Evolutionary conservation across 352 stramenopile genomes (phyloP).

Genomic region (Phytophthora idaei): DNA sequence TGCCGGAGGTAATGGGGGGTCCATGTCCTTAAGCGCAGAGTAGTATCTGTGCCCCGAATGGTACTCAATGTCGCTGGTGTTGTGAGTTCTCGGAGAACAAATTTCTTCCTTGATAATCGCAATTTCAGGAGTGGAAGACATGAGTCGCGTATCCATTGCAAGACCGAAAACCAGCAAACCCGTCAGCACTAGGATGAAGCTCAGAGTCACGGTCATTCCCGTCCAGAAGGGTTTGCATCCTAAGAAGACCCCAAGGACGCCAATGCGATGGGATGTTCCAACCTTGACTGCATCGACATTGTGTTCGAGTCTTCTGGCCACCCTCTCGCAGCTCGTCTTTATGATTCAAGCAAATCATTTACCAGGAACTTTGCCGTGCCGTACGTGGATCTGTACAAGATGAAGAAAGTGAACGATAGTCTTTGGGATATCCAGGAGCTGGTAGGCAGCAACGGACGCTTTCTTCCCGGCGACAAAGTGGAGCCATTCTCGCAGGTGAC

Average conservation of each 20-base stretch:
- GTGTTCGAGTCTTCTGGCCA: slow-evolving; percentile 17
- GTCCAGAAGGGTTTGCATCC: neutral
- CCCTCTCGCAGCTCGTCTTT: slow-evolving; percentile 36
- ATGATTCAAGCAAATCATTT: slow-evolving; percentile 27
- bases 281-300: slow-evolving; percentile 5
- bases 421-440: slow-evolving; percentile 34
- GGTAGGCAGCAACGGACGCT: slow-evolving; percentile 18
- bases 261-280: slow-evolving; percentile 3
- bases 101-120: slow-evolving; percentile 10
- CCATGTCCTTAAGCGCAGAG: slow-evolving; percentile 16
- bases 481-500: slow-evolving; percentile 31
- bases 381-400: slow-evolving; percentile 49
- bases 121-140: slow-evolving; percentile 2
- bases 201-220: slow-evolving; percentile 2
- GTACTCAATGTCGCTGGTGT: slow-evolving; percentile 13
- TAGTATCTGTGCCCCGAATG: slow-evolving; percentile 33
- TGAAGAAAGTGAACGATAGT: slow-evolving; percentile 14
- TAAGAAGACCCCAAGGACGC: neutral
- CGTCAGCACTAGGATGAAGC: slow-evolving; percentile 5
- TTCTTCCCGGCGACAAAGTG: slow-evolving; percentile 20
- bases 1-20: slow-evolving; percentile 1
- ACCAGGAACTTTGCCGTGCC: slow-evolving; percentile 24
- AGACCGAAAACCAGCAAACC: slow-evolving; percentile 12
- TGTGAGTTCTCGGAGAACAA: slow-evolving; percentile 10
- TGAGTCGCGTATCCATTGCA: slow-evolving; percentile 10